phyloP scores from a whole-genome alignment of 106 monocot species.

The Platanthera guangdongensis region DNA sequence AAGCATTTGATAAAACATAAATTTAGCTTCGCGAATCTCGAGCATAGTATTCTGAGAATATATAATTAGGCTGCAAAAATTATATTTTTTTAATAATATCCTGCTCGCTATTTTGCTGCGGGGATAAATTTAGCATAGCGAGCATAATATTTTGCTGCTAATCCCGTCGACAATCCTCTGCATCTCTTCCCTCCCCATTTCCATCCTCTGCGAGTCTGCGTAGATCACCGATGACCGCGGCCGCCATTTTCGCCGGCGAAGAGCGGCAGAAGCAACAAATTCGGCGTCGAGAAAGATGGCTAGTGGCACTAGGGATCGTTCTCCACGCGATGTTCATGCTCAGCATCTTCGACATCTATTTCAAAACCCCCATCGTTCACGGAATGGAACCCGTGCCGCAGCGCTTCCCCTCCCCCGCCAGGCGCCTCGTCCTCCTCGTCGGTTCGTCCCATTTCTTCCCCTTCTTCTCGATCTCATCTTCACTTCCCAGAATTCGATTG shows the following conservation, averaged over 20 bases:
- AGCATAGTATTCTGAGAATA: no score
- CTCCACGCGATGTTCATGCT: slow-evolving; percentile 95
- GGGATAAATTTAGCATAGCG: no score
- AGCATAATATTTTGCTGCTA: no score
- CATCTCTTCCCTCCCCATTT: no score
- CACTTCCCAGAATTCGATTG: neutral
- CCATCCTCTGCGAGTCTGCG: no score
- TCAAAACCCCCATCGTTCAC: slow-evolving; percentile 90
- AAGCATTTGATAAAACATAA: no score
- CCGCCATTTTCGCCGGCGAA: slow-evolving; percentile 14
- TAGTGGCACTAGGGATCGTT: slow-evolving; percentile 61
- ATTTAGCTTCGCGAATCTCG: no score
- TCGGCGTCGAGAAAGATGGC: slow-evolving; percentile 60
- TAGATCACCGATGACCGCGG: slow-evolving; percentile 15
- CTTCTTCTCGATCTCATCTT: neutral
- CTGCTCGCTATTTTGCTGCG: no score
- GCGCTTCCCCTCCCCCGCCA: slow-evolving; percentile 69
- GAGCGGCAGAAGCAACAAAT: slow-evolving; percentile 19
- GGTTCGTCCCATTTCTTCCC: slow-evolving; percentile 15
- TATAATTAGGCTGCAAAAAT: no score
- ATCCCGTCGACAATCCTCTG: no score
- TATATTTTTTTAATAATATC: no score
- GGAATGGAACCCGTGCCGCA: slow-evolving; percentile 75
- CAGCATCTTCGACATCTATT: slow-evolving; percentile 99
- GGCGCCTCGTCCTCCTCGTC: slow-evolving; percentile 82